These are phyloP conservation scores for Glaciozyma martinii DNA, from an alignment of 768 basidiomycete genomes.

Conservation along the genomic window DNA sequence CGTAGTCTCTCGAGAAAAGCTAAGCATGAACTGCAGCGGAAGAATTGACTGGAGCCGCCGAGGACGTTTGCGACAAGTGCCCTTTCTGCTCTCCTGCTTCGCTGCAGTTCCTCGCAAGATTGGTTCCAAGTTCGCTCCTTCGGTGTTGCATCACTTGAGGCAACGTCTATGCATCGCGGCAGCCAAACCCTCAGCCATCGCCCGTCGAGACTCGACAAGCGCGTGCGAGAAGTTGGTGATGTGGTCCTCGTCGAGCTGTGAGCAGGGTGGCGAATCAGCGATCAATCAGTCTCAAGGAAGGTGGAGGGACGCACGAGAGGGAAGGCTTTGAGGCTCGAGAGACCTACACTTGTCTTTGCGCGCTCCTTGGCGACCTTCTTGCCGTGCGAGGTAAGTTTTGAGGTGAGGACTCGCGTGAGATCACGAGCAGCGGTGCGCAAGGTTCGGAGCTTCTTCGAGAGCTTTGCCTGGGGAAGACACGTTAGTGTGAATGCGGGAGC, in stretches of 20 bases:
- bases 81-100: no score
- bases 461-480: conserved; percentile 8
- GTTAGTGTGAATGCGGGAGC: neutral
- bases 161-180: conserved; percentile 18
- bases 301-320: conserved; percentile 2
- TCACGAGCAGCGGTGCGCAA: conserved; percentile 21
- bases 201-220: conserved; percentile 18
- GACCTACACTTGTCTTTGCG: conserved; percentile 8
- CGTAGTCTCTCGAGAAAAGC: no score
- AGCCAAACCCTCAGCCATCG: conserved; percentile 15
- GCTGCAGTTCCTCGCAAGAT: no score
- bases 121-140: no score
- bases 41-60: no score
- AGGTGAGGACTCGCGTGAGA: conserved; percentile 10
- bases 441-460: conserved; percentile 20
- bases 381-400: conserved; percentile 19
- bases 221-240: conserved; percentile 15
- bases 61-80: no score
- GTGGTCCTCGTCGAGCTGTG: conserved; percentile 24
- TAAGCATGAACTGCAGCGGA: no score
- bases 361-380: conserved; percentile 29
- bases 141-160: neutral
- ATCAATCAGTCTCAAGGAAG: neutral
- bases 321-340: conserved; percentile 3
- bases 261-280: neutral